A percentile compares a stretch with the other conserved stretches of the same genome.
phyloP scores from a whole-genome alignment of 2,329 filamentous ascomycete genomes.

The Cladophialophora exuberans region DNA sequence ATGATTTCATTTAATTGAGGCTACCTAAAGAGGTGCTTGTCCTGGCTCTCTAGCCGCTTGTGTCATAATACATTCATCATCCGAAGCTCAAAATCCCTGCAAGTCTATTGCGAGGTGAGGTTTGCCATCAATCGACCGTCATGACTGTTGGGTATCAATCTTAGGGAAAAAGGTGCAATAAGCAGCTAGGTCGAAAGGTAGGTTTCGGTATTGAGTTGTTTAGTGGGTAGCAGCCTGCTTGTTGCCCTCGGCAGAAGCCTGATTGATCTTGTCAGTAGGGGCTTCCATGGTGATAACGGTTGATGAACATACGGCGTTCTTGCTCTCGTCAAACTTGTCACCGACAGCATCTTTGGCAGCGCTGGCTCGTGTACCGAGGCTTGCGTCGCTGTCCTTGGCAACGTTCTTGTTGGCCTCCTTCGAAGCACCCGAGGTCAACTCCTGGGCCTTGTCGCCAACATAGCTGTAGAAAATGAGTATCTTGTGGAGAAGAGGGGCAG shows the following conservation, averaged over 20 bases:
- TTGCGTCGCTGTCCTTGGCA: conserved; percentile 64
- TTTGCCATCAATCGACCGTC: conserved; percentile 13
- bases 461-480: conserved; percentile 63
- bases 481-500: neutral
- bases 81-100: conserved; percentile 18
- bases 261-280: conserved; percentile 14
- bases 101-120: conserved; percentile 7
- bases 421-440: conserved; percentile 58
- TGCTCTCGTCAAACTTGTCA: conserved; percentile 58
- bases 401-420: conserved; percentile 73
- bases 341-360: conserved; percentile 56
- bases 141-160: conserved; percentile 1
- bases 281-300: neutral
- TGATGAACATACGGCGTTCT: conserved; percentile 47
- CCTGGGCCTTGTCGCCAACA: conserved; percentile 67
- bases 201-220: neutral
- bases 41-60: conserved; percentile 5
- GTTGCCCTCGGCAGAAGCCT: conserved; percentile 34
- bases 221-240: conserved; percentile 34
- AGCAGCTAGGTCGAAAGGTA: conserved; percentile 11
- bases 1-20: conserved; percentile 21
- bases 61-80: conserved; percentile 22
- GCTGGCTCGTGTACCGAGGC: conserved; percentile 56
- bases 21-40: conserved; percentile 13
- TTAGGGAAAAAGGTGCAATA: conserved; percentile 23